Evolutionary conservation across 495 filamentous ascomycete genomes (phyloP).

Genomic region (Hamigera avellanea): DNA sequence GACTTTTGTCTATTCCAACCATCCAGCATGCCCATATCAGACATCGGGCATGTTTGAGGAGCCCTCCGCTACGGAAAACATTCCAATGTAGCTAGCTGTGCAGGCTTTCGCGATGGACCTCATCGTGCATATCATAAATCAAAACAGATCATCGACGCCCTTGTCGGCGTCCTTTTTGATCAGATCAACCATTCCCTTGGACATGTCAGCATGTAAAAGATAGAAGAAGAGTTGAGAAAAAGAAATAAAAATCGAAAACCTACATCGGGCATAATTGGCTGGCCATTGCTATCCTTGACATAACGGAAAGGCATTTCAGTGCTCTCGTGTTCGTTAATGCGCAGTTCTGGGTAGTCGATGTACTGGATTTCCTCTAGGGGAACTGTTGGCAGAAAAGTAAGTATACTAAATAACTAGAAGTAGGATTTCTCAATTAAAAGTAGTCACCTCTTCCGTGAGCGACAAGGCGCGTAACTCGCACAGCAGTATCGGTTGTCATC

Average conservation of each 20-base stretch:
- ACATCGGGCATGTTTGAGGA: too few species aligned
- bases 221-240: background rate
- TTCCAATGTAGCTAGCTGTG: too few species aligned
- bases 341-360: slow-evolving; percentile 77
- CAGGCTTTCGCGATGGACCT: too few species aligned
- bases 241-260: slow-evolving; percentile 10
- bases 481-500: slow-evolving; percentile 98
- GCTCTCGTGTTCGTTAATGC: slow-evolving; percentile 81
- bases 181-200: slow-evolving; percentile 82
- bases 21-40: too few species aligned
- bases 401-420: background rate
- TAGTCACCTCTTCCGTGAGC: slow-evolving; percentile 59
- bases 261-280: slow-evolving; percentile 85
- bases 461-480: slow-evolving; percentile 82
- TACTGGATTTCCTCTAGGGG: slow-evolving; percentile 67
- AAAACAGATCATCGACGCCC: slow-evolving; percentile 77
- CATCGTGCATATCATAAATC: slow-evolving; percentile 5
- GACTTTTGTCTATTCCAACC: too few species aligned
- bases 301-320: slow-evolving; percentile 98
- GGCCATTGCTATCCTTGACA: slow-evolving; percentile 59
- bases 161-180: slow-evolving; percentile 94
- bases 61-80: too few species aligned
- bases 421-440: background rate
- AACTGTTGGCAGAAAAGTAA: slow-evolving; percentile 30
- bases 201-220: slow-evolving; percentile 1